Evolutionary conservation across 2,329 filamentous ascomycete species (phyloP).

Genomic region (Pleurostoma richardsiae): DNA sequence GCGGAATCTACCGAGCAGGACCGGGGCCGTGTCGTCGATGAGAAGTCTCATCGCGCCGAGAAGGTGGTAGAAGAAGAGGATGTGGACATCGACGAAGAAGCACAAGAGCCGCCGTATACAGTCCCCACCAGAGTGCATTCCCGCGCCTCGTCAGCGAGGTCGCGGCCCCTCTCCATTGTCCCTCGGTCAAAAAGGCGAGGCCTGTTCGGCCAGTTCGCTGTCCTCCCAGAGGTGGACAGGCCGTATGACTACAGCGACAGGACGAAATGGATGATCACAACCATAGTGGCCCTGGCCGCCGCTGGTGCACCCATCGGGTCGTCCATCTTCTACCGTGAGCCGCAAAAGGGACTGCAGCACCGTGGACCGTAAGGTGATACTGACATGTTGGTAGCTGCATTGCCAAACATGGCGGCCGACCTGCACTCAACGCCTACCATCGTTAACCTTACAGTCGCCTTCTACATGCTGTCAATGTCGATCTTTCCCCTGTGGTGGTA

Average conservation of each 20-base stretch:
- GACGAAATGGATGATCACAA: conserved; percentile 82
- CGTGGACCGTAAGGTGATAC: too few relatives aligned
- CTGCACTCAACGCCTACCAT: conserved; percentile 59
- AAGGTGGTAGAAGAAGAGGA: conserved; percentile 8
- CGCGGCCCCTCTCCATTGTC: conserved; percentile 31
- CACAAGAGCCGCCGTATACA: conserved; percentile 5
- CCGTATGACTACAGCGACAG: conserved; percentile 67
- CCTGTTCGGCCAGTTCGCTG: conserved; percentile 61
- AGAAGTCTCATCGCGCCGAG: conserved; percentile 2
- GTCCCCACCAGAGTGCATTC: conserved; percentile 14
- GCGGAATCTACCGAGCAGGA: background rate
- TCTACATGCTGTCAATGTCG: conserved; percentile 80
- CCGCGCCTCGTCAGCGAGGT: conserved; percentile 31
- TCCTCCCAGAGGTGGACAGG: conserved; percentile 75
- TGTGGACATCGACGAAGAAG: conserved; percentile 5
- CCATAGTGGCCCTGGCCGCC: conserved; percentile 70
- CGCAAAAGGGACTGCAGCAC: too few relatives aligned
- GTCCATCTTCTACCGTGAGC: conserved; percentile 75
- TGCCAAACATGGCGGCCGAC: conserved; percentile 57
- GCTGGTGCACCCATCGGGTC: conserved; percentile 79
- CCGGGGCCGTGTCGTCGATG: background rate
- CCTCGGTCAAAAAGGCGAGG: conserved; percentile 56
- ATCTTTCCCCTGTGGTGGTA: conserved; percentile 82
- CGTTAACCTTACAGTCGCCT: conserved; percentile 69
- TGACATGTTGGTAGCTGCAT: conserved; percentile 47